Evolutionary conservation across 306 rosid species (phyloP).

Genomic region (Prunus salicina): DNA sequence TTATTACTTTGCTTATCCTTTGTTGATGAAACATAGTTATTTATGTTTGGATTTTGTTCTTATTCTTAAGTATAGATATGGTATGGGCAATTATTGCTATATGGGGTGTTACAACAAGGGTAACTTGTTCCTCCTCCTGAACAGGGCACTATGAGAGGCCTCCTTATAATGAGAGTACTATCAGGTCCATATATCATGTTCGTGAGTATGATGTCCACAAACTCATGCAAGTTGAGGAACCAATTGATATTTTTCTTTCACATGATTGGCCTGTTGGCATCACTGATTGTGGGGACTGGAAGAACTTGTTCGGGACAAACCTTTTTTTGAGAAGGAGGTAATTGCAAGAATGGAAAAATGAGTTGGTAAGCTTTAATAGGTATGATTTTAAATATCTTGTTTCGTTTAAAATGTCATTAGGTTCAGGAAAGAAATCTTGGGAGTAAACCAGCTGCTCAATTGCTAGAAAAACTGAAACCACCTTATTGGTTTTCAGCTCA

Average conservation of each 20-base stretch:
- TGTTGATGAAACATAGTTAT: neutral
- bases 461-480: conserved; percentile 81
- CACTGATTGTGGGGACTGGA: conserved; percentile 82
- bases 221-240: conserved; percentile 78
- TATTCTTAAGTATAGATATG: neutral
- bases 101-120: neutral
- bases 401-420: conserved; percentile 34
- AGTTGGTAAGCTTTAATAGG: neutral
- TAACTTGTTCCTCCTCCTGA: conserved; percentile 14
- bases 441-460: conserved; percentile 76
- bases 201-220: conserved; percentile 87
- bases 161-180: conserved; percentile 66
- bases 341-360: conserved; percentile 5
- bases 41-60: neutral
- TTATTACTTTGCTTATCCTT: neutral
- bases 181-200: conserved; percentile 84
- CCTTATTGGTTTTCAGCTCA: conserved; percentile 95
- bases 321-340: conserved; percentile 69
- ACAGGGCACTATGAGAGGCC: conserved; percentile 94
- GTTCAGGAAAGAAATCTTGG: conserved; percentile 78
- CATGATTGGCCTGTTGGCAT: conserved; percentile 95
- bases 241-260: conserved; percentile 78
- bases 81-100: neutral
- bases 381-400: neutral
- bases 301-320: conserved; percentile 58